Percentiles rank a stretch among this genome's conserved stretches.
Evolutionary conservation across 1,284 basidiomycete genomes (phyloP).

Genomic region (Hymenochaete sp.): DNA sequence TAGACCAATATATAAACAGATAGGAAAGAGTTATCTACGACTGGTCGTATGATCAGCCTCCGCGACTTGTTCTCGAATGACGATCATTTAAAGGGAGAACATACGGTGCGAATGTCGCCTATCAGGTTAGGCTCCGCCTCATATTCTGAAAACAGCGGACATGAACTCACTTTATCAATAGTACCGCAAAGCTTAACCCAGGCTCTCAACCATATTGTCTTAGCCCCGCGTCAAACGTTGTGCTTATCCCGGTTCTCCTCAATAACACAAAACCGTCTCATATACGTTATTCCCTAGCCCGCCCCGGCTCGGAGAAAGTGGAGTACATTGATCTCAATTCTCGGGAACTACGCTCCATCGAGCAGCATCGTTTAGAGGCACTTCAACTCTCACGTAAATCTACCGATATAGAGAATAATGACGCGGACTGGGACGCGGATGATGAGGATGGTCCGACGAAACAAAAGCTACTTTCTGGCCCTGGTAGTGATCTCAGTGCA

Average conservation of each 20-base stretch:
- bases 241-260: conserved; percentile 73
- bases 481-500: conserved; percentile 43
- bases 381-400: conserved; percentile 39
- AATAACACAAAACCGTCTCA: conserved; percentile 82
- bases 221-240: conserved; percentile 41
- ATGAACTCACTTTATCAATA: conserved; percentile 17
- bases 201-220: conserved; percentile 64
- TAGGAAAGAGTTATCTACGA: conserved; percentile 29
- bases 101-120: conserved; percentile 85
- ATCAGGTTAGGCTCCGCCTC: conserved; percentile 36
- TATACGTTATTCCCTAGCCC: conserved; percentile 69
- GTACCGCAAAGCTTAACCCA: conserved; percentile 79
- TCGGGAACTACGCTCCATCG: conserved; percentile 62
- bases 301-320: conserved; percentile 49
- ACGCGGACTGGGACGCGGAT: conserved; percentile 25
- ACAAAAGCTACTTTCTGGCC: conserved; percentile 28
- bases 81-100: conserved; percentile 74
- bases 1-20: too few relatives aligned
- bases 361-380: conserved; percentile 44
- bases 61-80: conserved; percentile 34
- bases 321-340: conserved; percentile 48
- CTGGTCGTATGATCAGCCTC: conserved; percentile 40
- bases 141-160: conserved; percentile 1
- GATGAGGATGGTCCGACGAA: conserved; percentile 43
- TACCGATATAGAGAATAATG: conserved; percentile 20